Evolutionary conservation across 2,329 filamentous ascomycete genomes (phyloP).

Genomic region (Penicillium sp.): DNA sequence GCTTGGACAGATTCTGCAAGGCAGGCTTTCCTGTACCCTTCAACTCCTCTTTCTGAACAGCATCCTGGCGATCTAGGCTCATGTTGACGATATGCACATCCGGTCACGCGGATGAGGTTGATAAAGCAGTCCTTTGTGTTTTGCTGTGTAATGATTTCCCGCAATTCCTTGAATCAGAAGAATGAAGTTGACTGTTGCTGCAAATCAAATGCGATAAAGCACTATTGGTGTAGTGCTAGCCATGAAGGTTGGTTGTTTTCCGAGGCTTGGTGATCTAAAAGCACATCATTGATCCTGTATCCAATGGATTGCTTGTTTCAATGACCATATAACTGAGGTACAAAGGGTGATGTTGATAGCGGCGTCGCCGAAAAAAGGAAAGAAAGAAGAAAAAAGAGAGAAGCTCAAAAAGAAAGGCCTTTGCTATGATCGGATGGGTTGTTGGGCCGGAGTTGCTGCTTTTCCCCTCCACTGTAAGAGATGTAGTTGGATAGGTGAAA

Average conservation of each 20-base stretch:
- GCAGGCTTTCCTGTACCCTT: constrained; percentile 18
- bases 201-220: constrained; percentile 2
- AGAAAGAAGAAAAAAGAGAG: background rate
- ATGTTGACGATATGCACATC: constrained; percentile 25
- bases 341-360: background rate
- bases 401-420: background rate
- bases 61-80: constrained; percentile 37
- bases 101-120: background rate
- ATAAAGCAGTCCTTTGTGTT: background rate
- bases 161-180: background rate
- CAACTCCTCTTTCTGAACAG: constrained; percentile 19
- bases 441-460: background rate
- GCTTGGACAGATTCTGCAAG: constrained; percentile 22
- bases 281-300: constrained; percentile 17
- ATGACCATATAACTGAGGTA: background rate
- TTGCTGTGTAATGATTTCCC: background rate
- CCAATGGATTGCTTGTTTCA: background rate
- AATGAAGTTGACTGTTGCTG: background rate
- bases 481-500: background rate
- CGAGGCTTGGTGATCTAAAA: constrained; percentile 13
- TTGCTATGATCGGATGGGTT: background rate
- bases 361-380: background rate
- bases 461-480: background rate
- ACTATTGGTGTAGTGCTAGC: constrained; percentile 13
- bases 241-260: constrained; percentile 21